These are phyloP conservation scores for Globisporangium acanthophoron DNA, from an alignment of 352 stramenopile genomes.

Conservation along the genomic window DNA sequence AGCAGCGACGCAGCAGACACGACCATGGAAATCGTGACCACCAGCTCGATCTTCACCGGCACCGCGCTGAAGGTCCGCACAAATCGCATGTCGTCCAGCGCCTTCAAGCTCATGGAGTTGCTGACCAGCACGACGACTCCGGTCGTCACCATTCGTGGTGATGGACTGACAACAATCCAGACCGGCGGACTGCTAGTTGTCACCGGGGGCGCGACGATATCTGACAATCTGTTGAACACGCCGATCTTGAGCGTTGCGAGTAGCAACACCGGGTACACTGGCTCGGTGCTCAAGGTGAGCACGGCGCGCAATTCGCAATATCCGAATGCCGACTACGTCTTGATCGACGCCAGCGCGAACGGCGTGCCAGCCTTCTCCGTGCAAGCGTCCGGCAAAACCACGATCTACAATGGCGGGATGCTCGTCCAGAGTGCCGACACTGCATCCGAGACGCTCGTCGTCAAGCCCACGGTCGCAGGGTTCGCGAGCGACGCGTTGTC, in stretches of 20 bases:
- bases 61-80: slow-evolving; percentile 30
- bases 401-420: slow-evolving; percentile 35
- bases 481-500: slow-evolving; percentile 35
- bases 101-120: slow-evolving; percentile 43
- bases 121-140: slow-evolving; percentile 19
- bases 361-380: slow-evolving; percentile 28
- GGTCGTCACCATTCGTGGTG: slow-evolving; percentile 35
- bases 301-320: slow-evolving; percentile 19
- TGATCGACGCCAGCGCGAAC: slow-evolving; percentile 32
- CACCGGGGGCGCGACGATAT: slow-evolving; percentile 36
- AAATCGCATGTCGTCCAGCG: slow-evolving; percentile 10
- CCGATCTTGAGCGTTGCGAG: slow-evolving; percentile 25
- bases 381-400: slow-evolving; percentile 45
- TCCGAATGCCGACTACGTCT: slow-evolving; percentile 27
- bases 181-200: slow-evolving; percentile 30
- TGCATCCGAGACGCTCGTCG: slow-evolving; percentile 22
- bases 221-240: slow-evolving; percentile 15
- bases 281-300: slow-evolving; percentile 19
- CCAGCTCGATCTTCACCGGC: slow-evolving; percentile 23
- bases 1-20: slow-evolving; percentile 13
- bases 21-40: slow-evolving; percentile 33
- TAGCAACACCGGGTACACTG: slow-evolving; percentile 19
- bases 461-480: slow-evolving; percentile 6
- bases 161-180: slow-evolving; percentile 43
- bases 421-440: slow-evolving; percentile 26